Conservation (phyloP, 768 basidiomycete genomes). For the Atractiella rhizophila region DNA sequence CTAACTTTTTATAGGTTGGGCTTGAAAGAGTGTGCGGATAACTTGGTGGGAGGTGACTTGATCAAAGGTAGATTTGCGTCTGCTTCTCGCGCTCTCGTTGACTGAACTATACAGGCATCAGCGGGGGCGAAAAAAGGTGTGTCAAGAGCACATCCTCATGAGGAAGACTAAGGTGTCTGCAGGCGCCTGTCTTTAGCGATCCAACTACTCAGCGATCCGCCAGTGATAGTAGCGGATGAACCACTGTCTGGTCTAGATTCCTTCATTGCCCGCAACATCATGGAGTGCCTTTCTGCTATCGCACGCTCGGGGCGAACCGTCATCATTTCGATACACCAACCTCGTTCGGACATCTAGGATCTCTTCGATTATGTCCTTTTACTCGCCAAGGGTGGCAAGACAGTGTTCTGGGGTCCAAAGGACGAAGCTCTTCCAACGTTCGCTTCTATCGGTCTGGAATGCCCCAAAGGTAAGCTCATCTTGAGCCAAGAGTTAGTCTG, state of each 20-base stretch:
- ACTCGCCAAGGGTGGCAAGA: neutral
- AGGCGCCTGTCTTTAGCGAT: neutral
- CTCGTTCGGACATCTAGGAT: neutral
- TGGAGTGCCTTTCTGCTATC: neutral
- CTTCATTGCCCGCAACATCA: neutral
- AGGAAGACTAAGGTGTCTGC: neutral
- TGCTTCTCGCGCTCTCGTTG: too few relatives aligned
- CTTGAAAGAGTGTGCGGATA: neutral
- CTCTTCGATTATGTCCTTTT: neutral
- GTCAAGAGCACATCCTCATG: too few relatives aligned
- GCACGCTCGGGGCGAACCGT: neutral
- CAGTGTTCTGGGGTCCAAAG: neutral
- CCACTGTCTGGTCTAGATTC: neutral
- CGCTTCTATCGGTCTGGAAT: neutral
- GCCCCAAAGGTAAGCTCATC: too few relatives aligned
- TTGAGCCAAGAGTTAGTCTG: too few relatives aligned
- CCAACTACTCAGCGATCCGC: neutral
- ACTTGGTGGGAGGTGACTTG: neutral
- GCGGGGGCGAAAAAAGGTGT: too few relatives aligned
- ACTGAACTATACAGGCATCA: too few relatives aligned
- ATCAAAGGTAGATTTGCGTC: neutral
- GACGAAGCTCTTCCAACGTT: neutral
- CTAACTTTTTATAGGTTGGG: too few relatives aligned
- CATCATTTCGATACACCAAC: neutral
- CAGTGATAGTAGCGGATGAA: neutral